Conservation (phyloP, 2,329 filamentous ascomycete species). For the Hypoxylon sp. region DNA sequence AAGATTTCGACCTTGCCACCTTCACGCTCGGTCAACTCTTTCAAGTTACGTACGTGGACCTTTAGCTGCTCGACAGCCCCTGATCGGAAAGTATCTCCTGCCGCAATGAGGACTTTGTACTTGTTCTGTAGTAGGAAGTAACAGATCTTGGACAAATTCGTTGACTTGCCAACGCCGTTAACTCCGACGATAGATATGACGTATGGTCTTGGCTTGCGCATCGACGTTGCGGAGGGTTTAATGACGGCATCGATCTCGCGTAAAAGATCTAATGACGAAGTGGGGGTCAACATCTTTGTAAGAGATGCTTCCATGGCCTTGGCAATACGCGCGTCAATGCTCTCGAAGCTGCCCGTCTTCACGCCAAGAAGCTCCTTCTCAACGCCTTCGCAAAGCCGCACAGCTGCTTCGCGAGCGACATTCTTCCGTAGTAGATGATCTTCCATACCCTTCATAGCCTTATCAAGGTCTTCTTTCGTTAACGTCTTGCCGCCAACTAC, state of each 20-base stretch:
- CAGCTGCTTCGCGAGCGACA: conserved; percentile 92
- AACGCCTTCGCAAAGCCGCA: conserved; percentile 91
- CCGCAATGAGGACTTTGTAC: conserved; percentile 93
- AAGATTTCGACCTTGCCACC: conserved; percentile 90
- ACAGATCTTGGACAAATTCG: conserved; percentile 96
- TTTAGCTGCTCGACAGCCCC: conserved; percentile 97
- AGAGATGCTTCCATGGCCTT: conserved; percentile 92
- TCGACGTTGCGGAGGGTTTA: conserved; percentile 73
- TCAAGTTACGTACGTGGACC: conserved; percentile 93
- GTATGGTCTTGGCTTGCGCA: conserved; percentile 81
- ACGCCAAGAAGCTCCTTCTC: conserved; percentile 90
- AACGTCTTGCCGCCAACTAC: conserved; percentile 95
- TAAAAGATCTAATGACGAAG: conserved; percentile 92
- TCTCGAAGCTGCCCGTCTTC: conserved; percentile 94
- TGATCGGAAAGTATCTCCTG: conserved; percentile 96
- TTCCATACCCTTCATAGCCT: conserved; percentile 95
- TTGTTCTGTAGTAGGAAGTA: conserved; percentile 98
- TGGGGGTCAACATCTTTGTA: conserved; percentile 95
- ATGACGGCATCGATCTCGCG: conserved; percentile 90
- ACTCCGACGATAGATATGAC: conserved; percentile 99
- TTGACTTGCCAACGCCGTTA: conserved; percentile 98
- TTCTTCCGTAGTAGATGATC: conserved; percentile 96
- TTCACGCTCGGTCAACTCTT: conserved; percentile 88
- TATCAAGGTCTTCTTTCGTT: conserved; percentile 89
- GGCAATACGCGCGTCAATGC: conserved; percentile 85